These are phyloP conservation scores for Ciborinia camelliae DNA, from an alignment of 2,329 filamentous ascomycete species.

Conservation along the genomic window DNA sequence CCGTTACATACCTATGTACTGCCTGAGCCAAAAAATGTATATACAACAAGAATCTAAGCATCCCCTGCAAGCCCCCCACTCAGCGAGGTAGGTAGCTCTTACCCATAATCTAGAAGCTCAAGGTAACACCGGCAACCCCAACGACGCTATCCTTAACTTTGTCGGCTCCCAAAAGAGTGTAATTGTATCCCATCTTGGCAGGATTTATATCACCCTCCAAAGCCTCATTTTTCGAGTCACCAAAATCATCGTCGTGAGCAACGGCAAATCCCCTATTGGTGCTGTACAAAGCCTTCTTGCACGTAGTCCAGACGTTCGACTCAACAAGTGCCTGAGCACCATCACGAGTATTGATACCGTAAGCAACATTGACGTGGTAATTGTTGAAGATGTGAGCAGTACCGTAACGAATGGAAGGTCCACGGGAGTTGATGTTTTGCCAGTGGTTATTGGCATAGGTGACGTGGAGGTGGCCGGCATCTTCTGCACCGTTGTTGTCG, in stretches of 20 bases:
- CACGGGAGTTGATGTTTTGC: slow-evolving; percentile 15
- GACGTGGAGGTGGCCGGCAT: slow-evolving; percentile 32
- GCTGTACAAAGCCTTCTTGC: slow-evolving; percentile 39
- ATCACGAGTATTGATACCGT: slow-evolving; percentile 52
- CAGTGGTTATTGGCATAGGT: slow-evolving; percentile 31
- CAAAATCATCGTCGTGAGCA: slow-evolving; percentile 46
- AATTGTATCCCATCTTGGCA: slow-evolving; percentile 47
- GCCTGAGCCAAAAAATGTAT: background rate
- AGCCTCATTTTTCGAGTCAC: slow-evolving; percentile 47
- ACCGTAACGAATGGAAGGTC: slow-evolving; percentile 11
- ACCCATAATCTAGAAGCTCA: slow-evolving; percentile 32
- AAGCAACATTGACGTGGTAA: slow-evolving; percentile 12
- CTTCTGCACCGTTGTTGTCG: slow-evolving; percentile 32
- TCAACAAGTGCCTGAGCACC: slow-evolving; percentile 57
- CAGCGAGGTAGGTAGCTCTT: no score
- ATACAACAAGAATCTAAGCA: background rate
- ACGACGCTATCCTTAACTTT: slow-evolving; percentile 43
- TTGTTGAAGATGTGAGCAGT: slow-evolving; percentile 13
- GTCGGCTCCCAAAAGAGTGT: slow-evolving; percentile 49
- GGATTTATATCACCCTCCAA: slow-evolving; percentile 46
- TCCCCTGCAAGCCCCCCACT: background rate
- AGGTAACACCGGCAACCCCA: slow-evolving; percentile 38
- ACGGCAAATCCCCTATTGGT: slow-evolving; percentile 42
- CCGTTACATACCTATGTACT: background rate
- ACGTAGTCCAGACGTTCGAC: slow-evolving; percentile 48